A percentile compares a stretch with the other conserved stretches of the same genome.
Conservation (phyloP, 2,329 filamentous ascomycete genomes). For the Botrytis deweyae region DNA sequence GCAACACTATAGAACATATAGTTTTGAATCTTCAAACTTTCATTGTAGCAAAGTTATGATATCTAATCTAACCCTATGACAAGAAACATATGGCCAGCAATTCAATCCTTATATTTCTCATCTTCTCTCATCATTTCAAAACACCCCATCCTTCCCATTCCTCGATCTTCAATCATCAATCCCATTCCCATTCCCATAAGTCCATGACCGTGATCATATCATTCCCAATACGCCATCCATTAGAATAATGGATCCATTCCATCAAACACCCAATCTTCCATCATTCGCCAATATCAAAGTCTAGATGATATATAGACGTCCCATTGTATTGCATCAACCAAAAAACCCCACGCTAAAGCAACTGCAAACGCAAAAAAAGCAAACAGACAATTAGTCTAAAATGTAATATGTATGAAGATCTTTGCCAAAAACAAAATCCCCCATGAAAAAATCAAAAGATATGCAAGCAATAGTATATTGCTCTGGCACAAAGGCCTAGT, state of each 20-base stretch:
- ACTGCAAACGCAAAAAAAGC: not conserved
- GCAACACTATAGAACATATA: not conserved
- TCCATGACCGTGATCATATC: not conserved
- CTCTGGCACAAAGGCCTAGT: not conserved
- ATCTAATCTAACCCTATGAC: not conserved
- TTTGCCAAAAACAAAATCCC: not conserved
- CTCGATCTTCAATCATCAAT: not conserved
- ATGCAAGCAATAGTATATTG: not conserved
- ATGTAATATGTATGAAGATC: not conserved
- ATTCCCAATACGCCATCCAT: slow-evolving; percentile 4
- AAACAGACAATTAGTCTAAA: slow-evolving; percentile 4
- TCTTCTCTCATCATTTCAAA: not conserved
- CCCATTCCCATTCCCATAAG: slow-evolving; percentile 2
- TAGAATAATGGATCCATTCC: not conserved
- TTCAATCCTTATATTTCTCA: not conserved
- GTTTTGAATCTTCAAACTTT: not conserved
- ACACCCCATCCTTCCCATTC: not conserved
- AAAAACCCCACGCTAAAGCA: slow-evolving; percentile 13
- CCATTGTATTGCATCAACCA: not conserved
- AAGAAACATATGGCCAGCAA: not conserved
- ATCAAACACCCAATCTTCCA: not conserved
- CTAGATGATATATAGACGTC: slow-evolving; percentile 13
- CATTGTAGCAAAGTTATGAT: slow-evolving; percentile 2
- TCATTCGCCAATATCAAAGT: slow-evolving; percentile 13
- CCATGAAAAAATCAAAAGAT: slow-evolving; percentile 1